Evolutionary conservation across 2,329 filamentous ascomycete genomes (phyloP), one percentile per base, ranked within the genome.

Genomic region (Amylocarpus encephaloides): DNA sequence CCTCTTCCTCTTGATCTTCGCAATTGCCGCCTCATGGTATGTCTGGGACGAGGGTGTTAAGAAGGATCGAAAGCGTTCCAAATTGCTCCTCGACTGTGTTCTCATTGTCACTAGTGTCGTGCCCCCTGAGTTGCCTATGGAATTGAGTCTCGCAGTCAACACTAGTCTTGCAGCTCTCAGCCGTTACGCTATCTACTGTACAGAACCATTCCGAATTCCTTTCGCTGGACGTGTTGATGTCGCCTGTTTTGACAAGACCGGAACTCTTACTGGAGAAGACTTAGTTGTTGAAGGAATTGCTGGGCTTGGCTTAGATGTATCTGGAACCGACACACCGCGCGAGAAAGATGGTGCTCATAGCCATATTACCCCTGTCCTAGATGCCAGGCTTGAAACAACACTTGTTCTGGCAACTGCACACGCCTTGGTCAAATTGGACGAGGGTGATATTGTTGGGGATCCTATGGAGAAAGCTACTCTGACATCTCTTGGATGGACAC

Each of bases 381-480:
- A 86, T 19, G 80, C 85, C 57, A 82, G 81, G 34, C 75, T 91
- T 40, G 84, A 95, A 60, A 97, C 93, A 0, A 94, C 91, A 7
- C 76, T 98, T 50, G 93, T 97, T 47, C 81, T 98, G 48, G 92
- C 93, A 38, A 95, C 91, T 11, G 93, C 93, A 2, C 93, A 98
- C 66, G 93, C 93, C 38, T 76, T 98, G 26, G 94, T 98, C 44
- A 96, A 92, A 67, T 78, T 98, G 13, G 93, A 98, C 59, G 93
- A 98, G 67, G 93, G 93, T 16, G 93, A 98, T 11, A 86, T 97
- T 60, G 93, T 98, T 40, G 93, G 93, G 63, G 93, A 98, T 65
- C 93, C 93, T 2, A 98, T 98, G 93, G 93, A 98, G 67, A 97
- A 97, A 71, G 93, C 93, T 40, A 97, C 93, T 1, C 74, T 98